Percentiles rank a stretch among this genome's conserved stretches.
phyloP scores from a whole-genome alignment of 495 filamentous ascomycete genomes.

The Penicillium chermesinum region DNA sequence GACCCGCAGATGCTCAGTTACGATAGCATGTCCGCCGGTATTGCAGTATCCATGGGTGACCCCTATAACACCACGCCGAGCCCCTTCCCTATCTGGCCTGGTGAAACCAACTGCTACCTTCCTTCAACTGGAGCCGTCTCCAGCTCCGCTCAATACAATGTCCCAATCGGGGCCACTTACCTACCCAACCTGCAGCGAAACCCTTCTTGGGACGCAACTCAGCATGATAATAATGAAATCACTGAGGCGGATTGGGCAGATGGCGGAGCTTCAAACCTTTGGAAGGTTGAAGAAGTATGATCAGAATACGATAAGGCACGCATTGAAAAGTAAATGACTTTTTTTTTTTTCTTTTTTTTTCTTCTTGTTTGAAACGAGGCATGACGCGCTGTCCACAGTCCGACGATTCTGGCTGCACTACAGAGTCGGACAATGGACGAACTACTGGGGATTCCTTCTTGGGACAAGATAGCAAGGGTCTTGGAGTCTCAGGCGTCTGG shows the following conservation, averaged over 20 bases:
- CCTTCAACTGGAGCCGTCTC: conserved; percentile 1
- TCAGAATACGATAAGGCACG: neutral
- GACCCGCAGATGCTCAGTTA: conserved; percentile 43
- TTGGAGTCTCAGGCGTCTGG: too few relatives aligned
- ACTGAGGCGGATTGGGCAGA: conserved; percentile 11
- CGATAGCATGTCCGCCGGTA: conserved; percentile 15
- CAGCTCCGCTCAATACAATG: conserved; percentile 7
- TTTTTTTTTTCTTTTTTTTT: neutral
- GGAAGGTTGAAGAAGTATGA: neutral
- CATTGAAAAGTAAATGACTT: neutral
- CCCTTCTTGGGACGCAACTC: conserved; percentile 6
- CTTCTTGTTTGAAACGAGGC: neutral
- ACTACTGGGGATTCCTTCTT: too few relatives aligned
- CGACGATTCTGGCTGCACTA: conserved; percentile 5
- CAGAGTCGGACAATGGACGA: too few relatives aligned
- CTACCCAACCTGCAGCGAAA: conserved; percentile 11
- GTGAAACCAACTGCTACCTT: conserved; percentile 3
- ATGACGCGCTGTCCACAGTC: conserved; percentile 7
- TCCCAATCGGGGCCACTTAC: neutral
- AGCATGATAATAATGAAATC: neutral
- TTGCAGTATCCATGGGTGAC: neutral
- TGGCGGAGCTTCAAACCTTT: neutral
- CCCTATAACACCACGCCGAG: neutral
- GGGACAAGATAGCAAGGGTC: too few relatives aligned
- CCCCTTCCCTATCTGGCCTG: conserved; percentile 7